Percentiles rank a stretch among this genome's conserved stretches.
Conservation (phyloP, 768 basidiomycete species). For the Auricularia auricula-judae region DNA sequence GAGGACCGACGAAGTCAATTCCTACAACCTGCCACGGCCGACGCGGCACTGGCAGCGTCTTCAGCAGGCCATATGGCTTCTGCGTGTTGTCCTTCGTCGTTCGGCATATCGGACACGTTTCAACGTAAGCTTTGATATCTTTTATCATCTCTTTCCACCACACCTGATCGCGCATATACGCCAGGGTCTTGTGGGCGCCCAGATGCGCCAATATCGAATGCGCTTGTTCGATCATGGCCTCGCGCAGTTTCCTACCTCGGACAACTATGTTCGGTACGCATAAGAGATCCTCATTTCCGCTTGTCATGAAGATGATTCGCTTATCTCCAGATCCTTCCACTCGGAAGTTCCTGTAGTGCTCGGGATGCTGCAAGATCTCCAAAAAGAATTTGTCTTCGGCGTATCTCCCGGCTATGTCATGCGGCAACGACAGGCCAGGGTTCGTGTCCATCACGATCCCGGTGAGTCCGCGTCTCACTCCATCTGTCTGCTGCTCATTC, state of each 20-base stretch:
- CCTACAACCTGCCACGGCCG: constrained; percentile 18
- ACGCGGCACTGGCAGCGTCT: constrained; percentile 13
- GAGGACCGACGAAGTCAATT: constrained; percentile 17
- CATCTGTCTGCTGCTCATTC: no score
- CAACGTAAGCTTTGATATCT: constrained; percentile 19
- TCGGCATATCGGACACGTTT: constrained; percentile 14
- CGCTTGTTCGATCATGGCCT: constrained; percentile 7
- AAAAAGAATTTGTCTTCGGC: not conserved
- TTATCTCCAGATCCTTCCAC: not conserved
- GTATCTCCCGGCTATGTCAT: not conserved
- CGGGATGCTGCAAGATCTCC: not conserved
- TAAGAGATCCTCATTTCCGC: not conserved
- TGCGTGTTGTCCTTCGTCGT: constrained; percentile 12
- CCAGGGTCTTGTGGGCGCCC: constrained; percentile 16
- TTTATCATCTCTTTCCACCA: constrained; percentile 28
- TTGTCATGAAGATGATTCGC: constrained; percentile 5
- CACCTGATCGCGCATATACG: constrained; percentile 9
- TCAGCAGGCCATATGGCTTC: constrained; percentile 15
- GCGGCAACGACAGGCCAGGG: no score
- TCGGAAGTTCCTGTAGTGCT: constrained; percentile 5
- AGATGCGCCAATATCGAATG: constrained; percentile 31
- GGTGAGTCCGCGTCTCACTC: no score
- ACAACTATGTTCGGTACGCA: constrained; percentile 7
- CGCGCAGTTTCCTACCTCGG: constrained; percentile 1
- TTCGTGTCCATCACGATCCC: no score